These are phyloP conservation scores for Aeschynomene evenia DNA, from an alignment of 306 rosid species.

Conservation along the genomic window DNA sequence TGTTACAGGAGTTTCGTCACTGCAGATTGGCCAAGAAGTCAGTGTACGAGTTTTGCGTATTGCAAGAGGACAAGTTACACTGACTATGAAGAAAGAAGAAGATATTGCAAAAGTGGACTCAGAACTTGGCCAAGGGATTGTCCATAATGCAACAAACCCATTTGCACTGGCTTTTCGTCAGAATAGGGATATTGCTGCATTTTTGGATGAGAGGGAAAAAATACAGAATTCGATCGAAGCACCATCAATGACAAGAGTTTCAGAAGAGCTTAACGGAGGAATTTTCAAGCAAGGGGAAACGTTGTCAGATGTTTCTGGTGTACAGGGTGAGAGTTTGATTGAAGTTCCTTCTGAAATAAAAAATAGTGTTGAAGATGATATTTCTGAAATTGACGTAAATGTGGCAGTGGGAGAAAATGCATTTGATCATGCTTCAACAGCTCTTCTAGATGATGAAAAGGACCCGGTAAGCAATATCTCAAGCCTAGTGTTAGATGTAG, in stretches of 20 bases:
- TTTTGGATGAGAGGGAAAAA: slow-evolving; percentile 76
- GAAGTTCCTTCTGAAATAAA: slow-evolving; percentile 37
- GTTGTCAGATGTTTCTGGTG: slow-evolving; percentile 34
- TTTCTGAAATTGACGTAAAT: slow-evolving; percentile 34
- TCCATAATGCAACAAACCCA: slow-evolving; percentile 77
- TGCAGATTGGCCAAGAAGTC: slow-evolving; percentile 78
- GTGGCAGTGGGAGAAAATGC: slow-evolving; percentile 36
- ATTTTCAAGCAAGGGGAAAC: slow-evolving; percentile 39
- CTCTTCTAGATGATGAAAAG: slow-evolving; percentile 30
- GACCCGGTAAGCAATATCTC: slow-evolving; percentile 32
- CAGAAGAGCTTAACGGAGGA: slow-evolving; percentile 48
- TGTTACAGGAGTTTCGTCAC: slow-evolving; percentile 65
- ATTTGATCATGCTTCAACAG: slow-evolving; percentile 36
- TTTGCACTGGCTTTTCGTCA: slow-evolving; percentile 82
- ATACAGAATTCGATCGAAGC: slow-evolving; percentile 39
- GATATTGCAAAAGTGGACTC: slow-evolving; percentile 40
- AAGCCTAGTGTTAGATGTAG: slow-evolving; percentile 25
- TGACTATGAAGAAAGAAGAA: slow-evolving; percentile 94
- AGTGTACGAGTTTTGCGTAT: slow-evolving; percentile 76
- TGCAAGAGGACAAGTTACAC: slow-evolving; percentile 75
- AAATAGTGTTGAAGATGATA: slow-evolving; percentile 30
- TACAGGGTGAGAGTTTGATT: slow-evolving; percentile 33
- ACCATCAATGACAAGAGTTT: slow-evolving; percentile 33
- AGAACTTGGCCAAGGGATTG: slow-evolving; percentile 48
- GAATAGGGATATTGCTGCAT: slow-evolving; percentile 78